These are phyloP conservation scores for Didymellaceae sp. DNA, from an alignment of 2,329 filamentous ascomycete species.

Conservation along the genomic window DNA sequence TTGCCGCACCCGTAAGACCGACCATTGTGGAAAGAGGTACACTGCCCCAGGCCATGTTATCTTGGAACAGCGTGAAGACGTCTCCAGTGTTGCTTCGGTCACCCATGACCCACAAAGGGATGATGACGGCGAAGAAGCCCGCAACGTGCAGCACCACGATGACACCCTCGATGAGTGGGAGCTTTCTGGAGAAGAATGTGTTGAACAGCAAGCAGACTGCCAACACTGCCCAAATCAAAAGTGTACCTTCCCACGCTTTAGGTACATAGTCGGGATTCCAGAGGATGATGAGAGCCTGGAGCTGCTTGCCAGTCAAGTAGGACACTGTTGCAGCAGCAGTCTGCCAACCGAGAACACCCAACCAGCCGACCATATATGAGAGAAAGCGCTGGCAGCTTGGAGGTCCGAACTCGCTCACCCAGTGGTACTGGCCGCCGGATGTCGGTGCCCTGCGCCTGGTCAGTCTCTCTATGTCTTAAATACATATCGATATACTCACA, in stretches of 20 bases:
- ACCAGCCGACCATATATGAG: conserved; percentile 46
- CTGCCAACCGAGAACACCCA: conserved; percentile 48
- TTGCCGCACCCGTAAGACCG: conserved; percentile 38
- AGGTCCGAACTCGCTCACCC: conserved; percentile 43
- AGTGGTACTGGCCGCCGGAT: conserved; percentile 27
- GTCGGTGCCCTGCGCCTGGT: conserved; percentile 20
- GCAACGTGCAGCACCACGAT: conserved; percentile 44
- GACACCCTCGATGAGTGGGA: conserved; percentile 39
- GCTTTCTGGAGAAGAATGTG: conserved; percentile 45
- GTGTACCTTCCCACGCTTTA: conserved; percentile 56
- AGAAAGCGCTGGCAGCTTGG: conserved; percentile 20
- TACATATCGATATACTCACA: conserved; percentile 14
- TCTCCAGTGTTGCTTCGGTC: conserved; percentile 20
- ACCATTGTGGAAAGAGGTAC: conserved; percentile 43
- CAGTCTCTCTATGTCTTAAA: neutral
- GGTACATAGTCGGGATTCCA: conserved; percentile 50
- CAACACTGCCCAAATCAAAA: conserved; percentile 40
- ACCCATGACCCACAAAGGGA: conserved; percentile 38
- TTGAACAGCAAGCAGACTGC: conserved; percentile 50
- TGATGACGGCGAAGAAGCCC: conserved; percentile 50
- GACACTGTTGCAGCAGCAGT: conserved; percentile 30
- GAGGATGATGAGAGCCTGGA: conserved; percentile 47
- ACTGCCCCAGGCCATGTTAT: conserved; percentile 44
- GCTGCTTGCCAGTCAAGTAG: conserved; percentile 34
- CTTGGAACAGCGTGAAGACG: conserved; percentile 37